Base-by-base conservation (phyloP, 73 alveolate species). In the Paramecium pentaurelia region DNA sequence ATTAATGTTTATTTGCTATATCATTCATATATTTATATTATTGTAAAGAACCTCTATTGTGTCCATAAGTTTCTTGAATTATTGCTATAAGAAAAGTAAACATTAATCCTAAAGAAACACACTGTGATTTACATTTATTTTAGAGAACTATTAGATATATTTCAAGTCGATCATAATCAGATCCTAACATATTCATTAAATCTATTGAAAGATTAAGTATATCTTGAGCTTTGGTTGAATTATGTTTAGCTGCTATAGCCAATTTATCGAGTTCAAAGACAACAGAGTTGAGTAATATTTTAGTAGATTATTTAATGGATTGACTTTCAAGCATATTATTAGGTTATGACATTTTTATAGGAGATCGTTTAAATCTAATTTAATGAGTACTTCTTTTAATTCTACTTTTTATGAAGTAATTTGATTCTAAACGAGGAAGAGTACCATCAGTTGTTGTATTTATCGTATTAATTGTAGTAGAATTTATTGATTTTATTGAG, bases 41-140 rank as follows among this genome's bases (percentile, higher is more conserved):
- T 37, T 75, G 18, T 18, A 75, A 36, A 16, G 88, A 38, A 4
- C 37, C 60, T 25, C n/a, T 75, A 7, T 7, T 25, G 28, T 75
- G 88, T 14, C 88, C 88, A 75, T 75, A 75, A 22, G 88, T 30
- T 42, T 75, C 88, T 38, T 36, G 47, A 36, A 75, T 38, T 30
- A 75, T 42, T 36, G 88, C 58, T n/a, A 75, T 34, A 18, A 75
- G 59, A 75, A 75, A 75, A 36, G 88, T 30, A 42, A 75, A 75
- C 40, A 75, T 6, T 8, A 64, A 32, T 28, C 84, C 84, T 3
- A 64, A 28, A 28, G 51, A 64, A 64, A 32, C 11, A 32, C 51
- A 28, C 32, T 32, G 28, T 4, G 84, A 25, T 27, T 64, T 64
- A 28, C 84, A 64, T 64, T 64, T 64, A 64, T 64, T 64, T 10